Evolutionary conservation across 2,329 filamentous ascomycete genomes (phyloP).

Genomic region (Pseudogymnoascus sp.): DNA sequence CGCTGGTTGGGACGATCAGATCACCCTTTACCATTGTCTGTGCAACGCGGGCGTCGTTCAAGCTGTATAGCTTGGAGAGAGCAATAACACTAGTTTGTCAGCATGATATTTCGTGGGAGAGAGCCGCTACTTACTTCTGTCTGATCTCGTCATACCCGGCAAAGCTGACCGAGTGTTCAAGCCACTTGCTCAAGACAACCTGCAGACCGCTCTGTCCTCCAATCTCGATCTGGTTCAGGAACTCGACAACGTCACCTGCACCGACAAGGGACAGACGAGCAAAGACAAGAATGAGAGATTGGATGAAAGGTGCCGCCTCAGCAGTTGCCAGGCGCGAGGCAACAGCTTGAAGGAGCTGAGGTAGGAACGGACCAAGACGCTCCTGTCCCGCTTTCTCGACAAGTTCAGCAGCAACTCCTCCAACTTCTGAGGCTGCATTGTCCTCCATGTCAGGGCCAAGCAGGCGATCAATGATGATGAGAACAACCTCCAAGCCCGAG

Average conservation of each 20-base stretch:
- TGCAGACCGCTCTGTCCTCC: slow-evolving; percentile 74
- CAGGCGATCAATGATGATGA: slow-evolving; percentile 87
- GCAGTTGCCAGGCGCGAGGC: slow-evolving; percentile 78
- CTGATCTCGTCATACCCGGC: slow-evolving; percentile 97
- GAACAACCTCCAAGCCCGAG: slow-evolving; percentile 77
- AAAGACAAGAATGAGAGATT: slow-evolving; percentile 92
- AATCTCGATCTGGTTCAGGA: slow-evolving; percentile 78
- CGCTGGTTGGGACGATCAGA: slow-evolving; percentile 69
- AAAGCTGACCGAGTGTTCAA: slow-evolving; percentile 95
- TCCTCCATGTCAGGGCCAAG: slow-evolving; percentile 81
- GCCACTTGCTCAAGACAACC: slow-evolving; percentile 87
- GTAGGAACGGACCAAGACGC: slow-evolving; percentile 80
- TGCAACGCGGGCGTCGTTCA: slow-evolving; percentile 73
- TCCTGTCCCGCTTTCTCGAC: slow-evolving; percentile 94
- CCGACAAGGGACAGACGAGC: slow-evolving; percentile 80
- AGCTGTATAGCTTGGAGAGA: slow-evolving; percentile 79
- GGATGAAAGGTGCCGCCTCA: slow-evolving; percentile 81
- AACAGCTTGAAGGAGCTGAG: slow-evolving; percentile 81
- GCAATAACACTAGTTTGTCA: slow-evolving; percentile 67
- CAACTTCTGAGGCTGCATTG: slow-evolving; percentile 90
- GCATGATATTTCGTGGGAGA: slow-evolving; percentile 13
- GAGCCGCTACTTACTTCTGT: slow-evolving; percentile 67
- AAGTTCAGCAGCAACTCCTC: slow-evolving; percentile 84
- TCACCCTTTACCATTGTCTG: slow-evolving; percentile 87
- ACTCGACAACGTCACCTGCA: slow-evolving; percentile 83